A percentile compares a stretch with the other conserved stretches of the same genome.
Conservation (phyloP, 495 filamentous ascomycete species). For the Penicillium coffeae region DNA sequence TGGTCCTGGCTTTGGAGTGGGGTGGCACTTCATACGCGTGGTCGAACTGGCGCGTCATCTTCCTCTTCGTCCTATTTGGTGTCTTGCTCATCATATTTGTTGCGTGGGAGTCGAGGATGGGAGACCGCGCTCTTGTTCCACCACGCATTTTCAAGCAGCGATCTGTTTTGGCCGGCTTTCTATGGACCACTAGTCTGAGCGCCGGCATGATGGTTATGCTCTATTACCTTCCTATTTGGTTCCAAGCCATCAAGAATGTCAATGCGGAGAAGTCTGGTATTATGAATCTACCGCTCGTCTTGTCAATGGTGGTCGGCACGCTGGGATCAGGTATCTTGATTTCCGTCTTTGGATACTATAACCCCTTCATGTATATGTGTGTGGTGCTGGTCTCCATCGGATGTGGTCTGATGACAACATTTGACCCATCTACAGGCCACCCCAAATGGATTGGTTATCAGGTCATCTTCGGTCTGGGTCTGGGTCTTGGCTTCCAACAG, state of each 20-base stretch:
- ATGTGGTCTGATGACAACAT: constrained; percentile 48
- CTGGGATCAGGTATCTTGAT: background rate
- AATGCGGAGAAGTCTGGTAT: constrained; percentile 62
- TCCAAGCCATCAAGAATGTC: constrained; percentile 66
- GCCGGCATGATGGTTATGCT: constrained; percentile 15
- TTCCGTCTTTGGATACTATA: constrained; percentile 1
- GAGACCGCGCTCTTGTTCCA: constrained; percentile 22
- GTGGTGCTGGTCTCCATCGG: constrained; percentile 35
- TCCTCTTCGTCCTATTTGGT: constrained; percentile 30
- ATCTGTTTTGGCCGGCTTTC: constrained; percentile 9
- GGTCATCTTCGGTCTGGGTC: constrained; percentile 25
- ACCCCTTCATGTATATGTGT: constrained; percentile 8
- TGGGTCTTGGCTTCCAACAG: constrained; percentile 24
- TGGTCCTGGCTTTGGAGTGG: constrained; percentile 39
- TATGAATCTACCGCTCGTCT: constrained; percentile 60
- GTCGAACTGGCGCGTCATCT: constrained; percentile 28
- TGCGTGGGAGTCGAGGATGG: constrained; percentile 6
- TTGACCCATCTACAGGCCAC: constrained; percentile 38
- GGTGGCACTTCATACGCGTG: constrained; percentile 33
- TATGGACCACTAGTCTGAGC: constrained; percentile 8
- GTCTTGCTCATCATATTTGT: constrained; percentile 23
- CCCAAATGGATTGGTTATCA: constrained; percentile 41
- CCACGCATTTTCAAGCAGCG: constrained; percentile 2
- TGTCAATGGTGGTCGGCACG: constrained; percentile 48
- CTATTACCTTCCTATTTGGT: constrained; percentile 61